Conservation (phyloP, 345 rosid species). For the Ceriops tagal region DNA sequence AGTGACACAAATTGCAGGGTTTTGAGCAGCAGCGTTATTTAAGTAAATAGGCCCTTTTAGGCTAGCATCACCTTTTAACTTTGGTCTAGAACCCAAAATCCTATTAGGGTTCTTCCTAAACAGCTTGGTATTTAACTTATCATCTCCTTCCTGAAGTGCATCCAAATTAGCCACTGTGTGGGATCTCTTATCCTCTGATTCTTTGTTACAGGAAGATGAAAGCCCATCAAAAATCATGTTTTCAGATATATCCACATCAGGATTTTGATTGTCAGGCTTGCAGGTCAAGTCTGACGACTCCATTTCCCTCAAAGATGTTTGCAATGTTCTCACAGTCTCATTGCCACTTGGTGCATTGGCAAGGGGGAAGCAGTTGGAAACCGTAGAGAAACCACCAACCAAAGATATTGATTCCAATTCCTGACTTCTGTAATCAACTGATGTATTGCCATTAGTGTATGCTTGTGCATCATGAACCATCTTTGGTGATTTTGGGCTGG, state of each 20-base stretch:
- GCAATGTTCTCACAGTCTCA: slow-evolving; percentile 16
- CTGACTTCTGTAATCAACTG: slow-evolving; percentile 22
- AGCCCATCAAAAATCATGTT: slow-evolving; percentile 19
- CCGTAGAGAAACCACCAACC: slow-evolving; percentile 16
- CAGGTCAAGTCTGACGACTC: slow-evolving; percentile 18
- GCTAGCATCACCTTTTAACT: slow-evolving; percentile 34
- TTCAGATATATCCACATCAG: slow-evolving; percentile 6
- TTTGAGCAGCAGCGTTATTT: slow-evolving; percentile 32
- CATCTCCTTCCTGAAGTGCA: slow-evolving; percentile 27
- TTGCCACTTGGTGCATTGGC: slow-evolving; percentile 14
- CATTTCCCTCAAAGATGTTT: slow-evolving; percentile 18
- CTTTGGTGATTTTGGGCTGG: slow-evolving; percentile 31
- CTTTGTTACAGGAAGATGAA: slow-evolving; percentile 27
- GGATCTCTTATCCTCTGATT: slow-evolving; percentile 26
- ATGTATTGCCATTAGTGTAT: slow-evolving; percentile 24
- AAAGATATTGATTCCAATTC: slow-evolving; percentile 22
- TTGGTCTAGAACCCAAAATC: slow-evolving; percentile 57
- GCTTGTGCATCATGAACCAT: slow-evolving; percentile 28
- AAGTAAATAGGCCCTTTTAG: slow-evolving; percentile 59
- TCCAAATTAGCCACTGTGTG: slow-evolving; percentile 21
- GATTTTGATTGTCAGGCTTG: slow-evolving; percentile 11
- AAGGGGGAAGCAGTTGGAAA: slow-evolving; percentile 14
- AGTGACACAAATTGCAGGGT: slow-evolving; percentile 22
- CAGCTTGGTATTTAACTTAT: slow-evolving; percentile 27
- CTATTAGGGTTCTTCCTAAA: slow-evolving; percentile 47